phyloP scores from a whole-genome alignment of 1,284 basidiomycete species.

The Leccinum griseonigrum region DNA sequence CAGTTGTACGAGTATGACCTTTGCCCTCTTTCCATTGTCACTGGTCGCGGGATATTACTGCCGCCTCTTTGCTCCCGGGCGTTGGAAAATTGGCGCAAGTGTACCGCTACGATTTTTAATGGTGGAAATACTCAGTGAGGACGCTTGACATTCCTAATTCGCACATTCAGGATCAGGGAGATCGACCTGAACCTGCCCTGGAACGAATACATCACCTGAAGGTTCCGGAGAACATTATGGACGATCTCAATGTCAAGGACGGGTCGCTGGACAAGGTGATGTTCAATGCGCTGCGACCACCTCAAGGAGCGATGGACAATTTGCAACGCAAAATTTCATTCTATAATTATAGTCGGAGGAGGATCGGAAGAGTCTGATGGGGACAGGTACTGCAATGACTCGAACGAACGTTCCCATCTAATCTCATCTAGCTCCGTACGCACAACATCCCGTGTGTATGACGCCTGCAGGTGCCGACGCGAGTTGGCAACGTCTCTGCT shows the following conservation, averaged over 20 bases:
- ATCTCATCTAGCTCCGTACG: too few relatives aligned
- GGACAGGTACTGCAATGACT: constrained; percentile 51
- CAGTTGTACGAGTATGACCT: too few relatives aligned
- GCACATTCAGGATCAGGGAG: constrained; percentile 23
- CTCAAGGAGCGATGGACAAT: constrained; percentile 50
- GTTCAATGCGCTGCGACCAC: constrained; percentile 64
- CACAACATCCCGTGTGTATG: too few relatives aligned
- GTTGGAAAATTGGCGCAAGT: too few relatives aligned
- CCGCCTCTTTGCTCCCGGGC: too few relatives aligned
- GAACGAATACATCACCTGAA: constrained; percentile 94
- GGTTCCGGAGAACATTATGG: constrained; percentile 91
- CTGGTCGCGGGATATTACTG: too few relatives aligned
- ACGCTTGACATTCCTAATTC: too few relatives aligned
- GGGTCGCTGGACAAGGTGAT: constrained; percentile 80
- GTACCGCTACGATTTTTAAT: too few relatives aligned
- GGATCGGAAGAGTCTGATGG: constrained; percentile 46
- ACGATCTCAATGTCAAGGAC: constrained; percentile 86
- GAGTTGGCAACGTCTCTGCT: too few relatives aligned
- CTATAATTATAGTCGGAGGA: not conserved
- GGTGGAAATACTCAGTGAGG: too few relatives aligned
- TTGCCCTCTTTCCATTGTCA: too few relatives aligned
- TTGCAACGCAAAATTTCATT: constrained; percentile 49
- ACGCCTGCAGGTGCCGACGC: too few relatives aligned
- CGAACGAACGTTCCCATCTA: constrained; percentile 27
- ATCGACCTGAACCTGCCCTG: constrained; percentile 87